Evolutionary conservation across 306 rosid genomes (phyloP), one percentile per base, ranked within the genome.

Genomic region (Cucumis melo): DNA sequence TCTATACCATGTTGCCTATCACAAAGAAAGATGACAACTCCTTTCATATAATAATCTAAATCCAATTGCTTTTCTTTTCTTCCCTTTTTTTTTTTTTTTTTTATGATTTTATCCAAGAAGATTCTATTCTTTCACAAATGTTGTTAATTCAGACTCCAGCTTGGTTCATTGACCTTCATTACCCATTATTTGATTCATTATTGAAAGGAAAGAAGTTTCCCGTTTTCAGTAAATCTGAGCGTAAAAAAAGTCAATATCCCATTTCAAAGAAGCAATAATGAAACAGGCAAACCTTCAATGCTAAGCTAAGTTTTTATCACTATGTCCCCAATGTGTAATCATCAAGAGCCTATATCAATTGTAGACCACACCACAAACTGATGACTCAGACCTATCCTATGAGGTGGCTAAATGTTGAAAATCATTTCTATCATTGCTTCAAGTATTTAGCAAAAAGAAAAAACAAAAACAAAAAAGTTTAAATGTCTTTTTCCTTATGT

Each of bases 241-340:
- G 87, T 0, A 83, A 36, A 21, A 41, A 9, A 67, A 36, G 29
- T 72, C 75, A 70, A 70, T 19, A 10, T 53, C 77, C 61, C 34
- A 27, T 27, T 32, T 15, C 4, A 21, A 53, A 74, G 63, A 29
- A 24, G 51, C 64, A 74, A 55, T 74, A 36, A 74, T 74, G 2
- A 74, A 50, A 4, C 58, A 50, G 27, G 17, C 29, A 75, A 55
- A 21, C 29, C 78, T 75, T 38, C 55, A 56, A 8, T 39, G 21
- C 78, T 55, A 75, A 56, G 78, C 67, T n/a, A 75, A 75, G 78
- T 59, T 75, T 55, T 13, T 55, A 57, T 56, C 55, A 75, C 21
- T 75, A 15, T 55, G 34, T 14, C 20, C 53, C 53, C 62, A 14
- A 75, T 32, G 57, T 34, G 23, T 57, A 57, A 38, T 75, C 23